Evolutionary conservation across 768 basidiomycete genomes (phyloP), one percentile per base, ranked within the genome.

Genomic region (Tricholoma bakamatsutake): DNA sequence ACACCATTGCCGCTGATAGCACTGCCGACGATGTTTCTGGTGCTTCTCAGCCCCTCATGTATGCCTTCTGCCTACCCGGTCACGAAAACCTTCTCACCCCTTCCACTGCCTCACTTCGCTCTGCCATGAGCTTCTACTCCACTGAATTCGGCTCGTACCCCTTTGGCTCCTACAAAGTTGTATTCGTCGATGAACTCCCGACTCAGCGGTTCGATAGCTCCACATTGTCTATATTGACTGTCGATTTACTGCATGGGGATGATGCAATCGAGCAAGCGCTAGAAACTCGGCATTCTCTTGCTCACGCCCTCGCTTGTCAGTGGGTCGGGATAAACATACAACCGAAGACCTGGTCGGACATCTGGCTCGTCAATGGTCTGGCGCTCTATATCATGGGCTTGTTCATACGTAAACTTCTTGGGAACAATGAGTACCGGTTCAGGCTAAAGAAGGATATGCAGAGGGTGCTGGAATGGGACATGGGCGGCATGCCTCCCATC

Each of bases 241-340:
- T 82, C 40, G 93, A 98, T 66, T 72, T 98, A 10, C 77, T 98
- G 9, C 87, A 96, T 61, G 87, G 91, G 1, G 87, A 92, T 37
- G 85, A 90, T 62, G 85, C 90, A 13, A 90, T 98, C 58, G 97
- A 98, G 64, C 94, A 95, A 69, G 92, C 91, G 0, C 80, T 93
- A 62, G 93, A 97, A 66, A 88, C 93, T 1, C 80, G 96, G 12
- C 93, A 94, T 55, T 78, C 84, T 30, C 79, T 99, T 48, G 80
- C 86, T 27, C 92, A 98, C 66, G 88, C 92, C 5, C 79, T 98
- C 33, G 95, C 94, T 7, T 91, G 86, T 59, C 97, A 99, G 70
- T 99, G 97, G 97, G 79, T 91, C 54, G 95, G 97, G 27, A 85
- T 99, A 70, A 96, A 98, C 70, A 93, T 99, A 64, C 86, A 93